phyloP scores from a whole-genome alignment of 2,329 filamentous ascomycete species.

The Coleophoma eucalyptorum region DNA sequence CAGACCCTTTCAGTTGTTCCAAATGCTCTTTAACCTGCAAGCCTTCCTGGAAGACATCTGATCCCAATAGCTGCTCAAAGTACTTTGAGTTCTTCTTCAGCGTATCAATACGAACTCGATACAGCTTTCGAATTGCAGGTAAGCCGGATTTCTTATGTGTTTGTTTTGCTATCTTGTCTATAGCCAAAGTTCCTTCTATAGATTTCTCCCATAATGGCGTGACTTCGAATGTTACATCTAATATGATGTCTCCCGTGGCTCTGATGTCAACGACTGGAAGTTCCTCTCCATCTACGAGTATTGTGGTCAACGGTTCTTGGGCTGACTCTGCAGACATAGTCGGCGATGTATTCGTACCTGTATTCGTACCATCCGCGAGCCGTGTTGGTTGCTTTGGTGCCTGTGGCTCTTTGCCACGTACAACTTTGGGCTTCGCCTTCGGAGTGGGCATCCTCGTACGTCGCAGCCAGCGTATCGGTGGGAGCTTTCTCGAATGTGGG shows the following conservation, averaged over 20 bases:
- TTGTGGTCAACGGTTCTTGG: slow-evolving; percentile 7
- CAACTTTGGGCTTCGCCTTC: no score
- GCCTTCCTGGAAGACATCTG: slow-evolving; percentile 61
- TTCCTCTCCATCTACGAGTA: slow-evolving; percentile 16
- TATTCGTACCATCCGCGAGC: no score
- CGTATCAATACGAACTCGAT: slow-evolving; percentile 53
- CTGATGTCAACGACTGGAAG: slow-evolving; percentile 45
- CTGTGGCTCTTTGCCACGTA: no score
- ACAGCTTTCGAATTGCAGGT: slow-evolving; percentile 30
- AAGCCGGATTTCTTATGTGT: slow-evolving; percentile 1
- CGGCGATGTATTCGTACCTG: background rate
- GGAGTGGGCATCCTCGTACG: no score
- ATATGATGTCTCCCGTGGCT: slow-evolving; percentile 57
- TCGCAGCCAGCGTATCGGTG: no score
- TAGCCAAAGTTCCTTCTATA: slow-evolving; percentile 40
- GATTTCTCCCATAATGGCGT: slow-evolving; percentile 45
- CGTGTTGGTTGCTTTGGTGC: no score
- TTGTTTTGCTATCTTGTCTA: slow-evolving; percentile 28
- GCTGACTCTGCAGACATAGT: background rate
- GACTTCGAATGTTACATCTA: slow-evolving; percentile 63
- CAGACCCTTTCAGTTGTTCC: slow-evolving; percentile 44
- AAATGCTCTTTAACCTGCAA: slow-evolving; percentile 38
- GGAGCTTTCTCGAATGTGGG: no score
- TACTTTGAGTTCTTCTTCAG: slow-evolving; percentile 64
- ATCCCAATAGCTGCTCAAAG: slow-evolving; percentile 63